These are phyloP conservation scores for Loxodes magnus DNA, from an alignment of 73 alveolate species.

Conservation along the genomic window DNA sequence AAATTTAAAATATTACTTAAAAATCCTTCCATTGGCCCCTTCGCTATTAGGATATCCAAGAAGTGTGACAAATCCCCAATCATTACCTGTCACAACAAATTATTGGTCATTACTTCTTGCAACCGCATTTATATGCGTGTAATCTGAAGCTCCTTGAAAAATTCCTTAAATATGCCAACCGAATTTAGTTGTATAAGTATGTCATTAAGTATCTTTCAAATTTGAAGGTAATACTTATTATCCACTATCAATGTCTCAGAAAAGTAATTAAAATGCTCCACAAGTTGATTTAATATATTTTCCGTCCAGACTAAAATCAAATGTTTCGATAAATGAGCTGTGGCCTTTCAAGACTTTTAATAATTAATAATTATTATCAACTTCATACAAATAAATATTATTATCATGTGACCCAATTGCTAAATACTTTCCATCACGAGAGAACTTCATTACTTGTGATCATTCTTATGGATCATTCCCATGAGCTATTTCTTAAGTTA, in stretches of 20 bases:
- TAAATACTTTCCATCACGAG: constrained; percentile 77
- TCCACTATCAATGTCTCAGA: constrained; percentile 65
- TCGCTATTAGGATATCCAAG: constrained; percentile 80
- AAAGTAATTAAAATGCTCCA: constrained; percentile 81
- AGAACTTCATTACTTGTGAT: constrained; percentile 61
- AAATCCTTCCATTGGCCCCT: constrained; percentile 56
- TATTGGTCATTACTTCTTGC: constrained; percentile 46
- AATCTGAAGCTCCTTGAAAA: constrained; percentile 85
- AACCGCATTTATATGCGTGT: constrained; percentile 77
- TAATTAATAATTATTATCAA: constrained; percentile 43
- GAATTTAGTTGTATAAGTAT: constrained; percentile 62
- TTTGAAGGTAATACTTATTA: constrained; percentile 62
- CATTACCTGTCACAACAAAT: constrained; percentile 80
- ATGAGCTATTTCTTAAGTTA: constrained; percentile 29
- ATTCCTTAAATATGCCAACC: constrained; percentile 91
- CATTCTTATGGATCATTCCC: constrained; percentile 49
- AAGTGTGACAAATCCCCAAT: constrained; percentile 72
- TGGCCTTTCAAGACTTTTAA: constrained; percentile 49
- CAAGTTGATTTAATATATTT: constrained; percentile 67
- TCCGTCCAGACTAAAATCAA: constrained; percentile 85
- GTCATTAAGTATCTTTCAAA: constrained; percentile 59
- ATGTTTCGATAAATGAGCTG: constrained; percentile 60
- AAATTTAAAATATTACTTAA: constrained; percentile 59
- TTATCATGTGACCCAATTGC: constrained; percentile 94
- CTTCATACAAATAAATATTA: constrained; percentile 78